phyloP scores from a whole-genome alignment of 2,329 filamentous ascomycete species.

The Penicillium freii region DNA sequence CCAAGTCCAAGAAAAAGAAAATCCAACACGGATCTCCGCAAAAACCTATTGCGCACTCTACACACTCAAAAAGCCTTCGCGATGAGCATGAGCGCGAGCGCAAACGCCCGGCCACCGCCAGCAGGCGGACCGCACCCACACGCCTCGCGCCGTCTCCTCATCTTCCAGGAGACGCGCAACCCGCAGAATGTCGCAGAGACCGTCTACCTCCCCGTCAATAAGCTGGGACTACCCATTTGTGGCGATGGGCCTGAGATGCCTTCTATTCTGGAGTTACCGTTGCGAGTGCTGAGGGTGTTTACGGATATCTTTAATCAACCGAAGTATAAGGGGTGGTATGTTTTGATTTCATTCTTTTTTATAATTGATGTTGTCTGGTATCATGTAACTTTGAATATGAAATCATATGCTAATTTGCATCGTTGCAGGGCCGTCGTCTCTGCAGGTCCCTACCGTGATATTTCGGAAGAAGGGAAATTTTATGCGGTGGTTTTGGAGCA shows the following conservation, averaged over 20 bases:
- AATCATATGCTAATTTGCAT: not conserved
- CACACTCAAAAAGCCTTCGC: slow-evolving; percentile 1
- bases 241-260: slow-evolving; percentile 34
- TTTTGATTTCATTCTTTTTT: not conserved
- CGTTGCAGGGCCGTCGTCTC: slow-evolving; percentile 32
- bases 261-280: slow-evolving; percentile 36
- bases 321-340: slow-evolving; percentile 41
- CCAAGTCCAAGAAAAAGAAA: slow-evolving; percentile 1
- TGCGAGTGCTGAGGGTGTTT: slow-evolving; percentile 36
- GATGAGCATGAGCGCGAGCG: slow-evolving; percentile 7
- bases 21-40: slow-evolving; percentile 2
- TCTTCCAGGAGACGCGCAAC: slow-evolving; percentile 40
- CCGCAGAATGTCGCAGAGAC: slow-evolving; percentile 29
- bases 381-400: not conserved
- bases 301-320: slow-evolving; percentile 41
- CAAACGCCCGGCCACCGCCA: slow-evolving; percentile 13
- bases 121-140: not conserved
- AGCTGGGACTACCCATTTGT: slow-evolving; percentile 37
- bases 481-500: slow-evolving; percentile 40
- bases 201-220: slow-evolving; percentile 37
- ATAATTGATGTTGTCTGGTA: not conserved
- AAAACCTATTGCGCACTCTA: slow-evolving; percentile 1
- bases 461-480: slow-evolving; percentile 37
- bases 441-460: slow-evolving; percentile 38
- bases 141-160: slow-evolving; percentile 31